phyloP scores from a whole-genome alignment of 2,329 filamentous ascomycete genomes.

The Fusarium stilboides region DNA sequence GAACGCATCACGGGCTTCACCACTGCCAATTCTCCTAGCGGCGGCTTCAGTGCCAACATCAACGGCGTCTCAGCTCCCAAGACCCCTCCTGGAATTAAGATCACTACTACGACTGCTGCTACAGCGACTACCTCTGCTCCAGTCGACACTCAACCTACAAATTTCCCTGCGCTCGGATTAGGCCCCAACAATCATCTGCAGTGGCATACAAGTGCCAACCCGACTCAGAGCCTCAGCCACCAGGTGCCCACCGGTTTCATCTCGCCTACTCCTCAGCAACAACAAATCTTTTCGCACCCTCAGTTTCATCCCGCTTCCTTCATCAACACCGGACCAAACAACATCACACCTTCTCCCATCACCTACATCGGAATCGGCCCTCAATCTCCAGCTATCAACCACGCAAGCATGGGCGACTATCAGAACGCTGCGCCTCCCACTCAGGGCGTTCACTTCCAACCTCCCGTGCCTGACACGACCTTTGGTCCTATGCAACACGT shows the following conservation, averaged over 20 bases:
- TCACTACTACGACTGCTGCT: not conserved
- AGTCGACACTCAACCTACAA: conserved; percentile 34
- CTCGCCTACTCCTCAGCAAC: conserved; percentile 39
- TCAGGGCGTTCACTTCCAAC: conserved; percentile 68
- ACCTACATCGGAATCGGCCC: conserved; percentile 51
- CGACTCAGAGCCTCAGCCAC: conserved; percentile 52
- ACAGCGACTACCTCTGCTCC: conserved; percentile 14
- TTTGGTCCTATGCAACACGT: conserved; percentile 69
- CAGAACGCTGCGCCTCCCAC: conserved; percentile 60
- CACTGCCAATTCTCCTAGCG: conserved; percentile 46
- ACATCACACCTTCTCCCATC: conserved; percentile 28
- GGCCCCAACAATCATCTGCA: conserved; percentile 46
- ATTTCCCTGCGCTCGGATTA: conserved; percentile 52
- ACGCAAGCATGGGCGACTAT: conserved; percentile 56
- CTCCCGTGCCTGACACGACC: conserved; percentile 71
- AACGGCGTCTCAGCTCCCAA: conserved; percentile 23
- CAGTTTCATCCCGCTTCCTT: conserved; percentile 35
- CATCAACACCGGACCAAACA: conserved; percentile 26
- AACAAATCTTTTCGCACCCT: conserved; percentile 22
- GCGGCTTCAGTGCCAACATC: conserved; percentile 44
- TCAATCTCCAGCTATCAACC: conserved; percentile 48
- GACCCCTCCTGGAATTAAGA: conserved; percentile 18
- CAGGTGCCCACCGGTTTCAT: conserved; percentile 44
- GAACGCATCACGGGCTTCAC: conserved; percentile 31
- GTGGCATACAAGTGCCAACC: conserved; percentile 56